These are phyloP conservation scores for Ascochyta koolunga DNA, from an alignment of 2,329 filamentous ascomycete genomes.

Conservation along the genomic window DNA sequence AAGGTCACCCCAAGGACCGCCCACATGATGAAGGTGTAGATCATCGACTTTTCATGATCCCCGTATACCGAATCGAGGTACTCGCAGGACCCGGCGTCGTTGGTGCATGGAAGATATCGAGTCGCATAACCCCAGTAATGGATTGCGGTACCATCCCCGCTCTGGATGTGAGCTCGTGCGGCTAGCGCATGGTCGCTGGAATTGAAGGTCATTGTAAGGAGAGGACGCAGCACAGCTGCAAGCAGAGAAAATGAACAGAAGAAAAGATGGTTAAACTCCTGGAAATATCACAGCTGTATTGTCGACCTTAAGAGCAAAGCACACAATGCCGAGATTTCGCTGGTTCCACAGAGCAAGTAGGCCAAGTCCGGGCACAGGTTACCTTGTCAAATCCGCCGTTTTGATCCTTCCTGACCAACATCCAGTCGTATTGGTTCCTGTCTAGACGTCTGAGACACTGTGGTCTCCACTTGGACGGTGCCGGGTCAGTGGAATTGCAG, in stretches of 20 bases:
- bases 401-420: slow-evolving; percentile 5
- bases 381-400: not conserved
- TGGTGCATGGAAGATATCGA: slow-evolving; percentile 60
- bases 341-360: slow-evolving; percentile 5
- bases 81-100: slow-evolving; percentile 61
- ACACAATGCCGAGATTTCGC: not conserved
- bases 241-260: slow-evolving; percentile 1
- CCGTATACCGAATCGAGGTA: slow-evolving; percentile 62
- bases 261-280: not conserved
- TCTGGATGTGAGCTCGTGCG: slow-evolving; percentile 13
- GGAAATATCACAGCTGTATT: not conserved
- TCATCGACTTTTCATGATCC: slow-evolving; percentile 58
- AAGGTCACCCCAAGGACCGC: slow-evolving; percentile 55
- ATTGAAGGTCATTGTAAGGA: slow-evolving; percentile 10
- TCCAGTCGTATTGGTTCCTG: slow-evolving; percentile 7
- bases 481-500: not conserved
- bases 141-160: not conserved
- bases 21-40: slow-evolving; percentile 62
- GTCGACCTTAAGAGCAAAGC: slow-evolving; percentile 1
- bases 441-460: slow-evolving; percentile 8
- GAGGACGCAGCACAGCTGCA: slow-evolving; percentile 16
- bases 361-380: not conserved
- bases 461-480: slow-evolving; percentile 5
- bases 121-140: slow-evolving; percentile 61
- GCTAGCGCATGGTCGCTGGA: slow-evolving; percentile 2